Evolutionary conservation across 352 stramenopile species (phyloP).

Genomic region (Pythium sp.): DNA sequence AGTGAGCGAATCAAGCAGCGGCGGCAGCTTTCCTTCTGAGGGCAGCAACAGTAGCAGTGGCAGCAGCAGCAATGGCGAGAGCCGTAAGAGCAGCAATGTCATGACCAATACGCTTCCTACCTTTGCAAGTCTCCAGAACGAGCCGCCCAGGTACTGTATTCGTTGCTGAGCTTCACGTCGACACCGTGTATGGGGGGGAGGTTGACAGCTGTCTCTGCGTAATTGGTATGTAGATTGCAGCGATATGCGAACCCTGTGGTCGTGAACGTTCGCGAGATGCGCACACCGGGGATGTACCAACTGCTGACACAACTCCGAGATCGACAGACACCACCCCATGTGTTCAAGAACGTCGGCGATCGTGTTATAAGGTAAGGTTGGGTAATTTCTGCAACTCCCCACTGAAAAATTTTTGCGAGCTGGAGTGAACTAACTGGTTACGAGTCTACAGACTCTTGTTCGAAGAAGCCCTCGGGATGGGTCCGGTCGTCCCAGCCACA

Average conservation of each 20-base stretch:
- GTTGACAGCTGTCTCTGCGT: not conserved
- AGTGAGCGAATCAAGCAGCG: not conserved
- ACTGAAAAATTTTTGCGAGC: not conserved
- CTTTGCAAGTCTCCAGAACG: not conserved
- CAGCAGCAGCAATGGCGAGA: not conserved
- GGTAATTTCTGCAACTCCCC: not conserved
- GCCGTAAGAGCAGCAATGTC: not conserved
- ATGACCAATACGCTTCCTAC: not conserved
- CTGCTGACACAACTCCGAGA: conserved; percentile 14
- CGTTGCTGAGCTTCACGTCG: not conserved
- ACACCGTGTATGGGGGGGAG: no score
- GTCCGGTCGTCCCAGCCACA: not conserved
- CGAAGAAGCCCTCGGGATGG: conserved; percentile 15
- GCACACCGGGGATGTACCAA: not conserved
- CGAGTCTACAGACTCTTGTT: conserved; percentile 7
- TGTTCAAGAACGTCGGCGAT: conserved; percentile 13
- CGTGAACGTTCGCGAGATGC: conserved; percentile 8
- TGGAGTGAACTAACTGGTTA: not conserved
- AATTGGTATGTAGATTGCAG: not conserved
- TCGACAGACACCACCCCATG: conserved; percentile 3
- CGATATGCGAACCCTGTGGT: not conserved
- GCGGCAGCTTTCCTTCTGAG: not conserved
- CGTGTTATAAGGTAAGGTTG: conserved; percentile 3
- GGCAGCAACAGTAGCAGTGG: not conserved
- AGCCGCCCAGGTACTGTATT: not conserved